Evolutionary conservation across 2,329 filamentous ascomycete species (phyloP).

Genomic region (Talaromyces sp.): DNA sequence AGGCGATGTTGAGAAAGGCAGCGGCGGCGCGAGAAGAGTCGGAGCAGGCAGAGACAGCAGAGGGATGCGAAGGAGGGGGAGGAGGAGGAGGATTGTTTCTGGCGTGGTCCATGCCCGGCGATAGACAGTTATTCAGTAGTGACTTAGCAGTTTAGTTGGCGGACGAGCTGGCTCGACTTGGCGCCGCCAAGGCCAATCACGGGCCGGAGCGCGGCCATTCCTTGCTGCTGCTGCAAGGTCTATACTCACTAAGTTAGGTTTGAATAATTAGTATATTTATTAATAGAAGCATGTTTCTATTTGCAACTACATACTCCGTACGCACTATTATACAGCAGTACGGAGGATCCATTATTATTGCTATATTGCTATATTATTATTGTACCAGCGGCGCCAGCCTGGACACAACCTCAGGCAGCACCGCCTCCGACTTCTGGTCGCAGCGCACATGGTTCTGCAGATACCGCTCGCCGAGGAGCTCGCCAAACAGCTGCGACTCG

Average conservation of each 20-base stretch:
- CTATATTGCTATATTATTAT: not conserved
- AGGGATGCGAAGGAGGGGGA: not conserved
- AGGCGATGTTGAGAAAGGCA: constrained; percentile 25
- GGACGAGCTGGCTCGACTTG: constrained; percentile 8
- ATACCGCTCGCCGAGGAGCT: constrained; percentile 19
- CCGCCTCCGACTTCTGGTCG: constrained; percentile 35
- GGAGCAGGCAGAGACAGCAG: not conserved
- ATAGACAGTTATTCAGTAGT: no score
- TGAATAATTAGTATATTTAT: no score
- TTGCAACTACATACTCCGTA: no score
- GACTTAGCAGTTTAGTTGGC: not conserved
- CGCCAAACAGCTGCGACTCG: constrained; percentile 36
- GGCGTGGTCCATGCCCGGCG: not conserved
- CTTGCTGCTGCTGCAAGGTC: not conserved
- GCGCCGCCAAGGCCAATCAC: not conserved
- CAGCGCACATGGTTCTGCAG: constrained; percentile 33
- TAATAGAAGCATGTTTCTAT: not conserved
- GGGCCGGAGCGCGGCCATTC: not conserved
- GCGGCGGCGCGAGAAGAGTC: constrained; percentile 16
- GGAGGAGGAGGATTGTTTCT: not conserved
- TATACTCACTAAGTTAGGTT: no score
- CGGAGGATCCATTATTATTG: not conserved
- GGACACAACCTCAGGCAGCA: constrained; percentile 36
- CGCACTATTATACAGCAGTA: no score
- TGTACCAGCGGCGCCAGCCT: constrained; percentile 15